These are phyloP conservation scores for Boletus pseudo-olivaceus DNA, from an alignment of 768 basidiomycete species.

Conservation along the genomic window DNA sequence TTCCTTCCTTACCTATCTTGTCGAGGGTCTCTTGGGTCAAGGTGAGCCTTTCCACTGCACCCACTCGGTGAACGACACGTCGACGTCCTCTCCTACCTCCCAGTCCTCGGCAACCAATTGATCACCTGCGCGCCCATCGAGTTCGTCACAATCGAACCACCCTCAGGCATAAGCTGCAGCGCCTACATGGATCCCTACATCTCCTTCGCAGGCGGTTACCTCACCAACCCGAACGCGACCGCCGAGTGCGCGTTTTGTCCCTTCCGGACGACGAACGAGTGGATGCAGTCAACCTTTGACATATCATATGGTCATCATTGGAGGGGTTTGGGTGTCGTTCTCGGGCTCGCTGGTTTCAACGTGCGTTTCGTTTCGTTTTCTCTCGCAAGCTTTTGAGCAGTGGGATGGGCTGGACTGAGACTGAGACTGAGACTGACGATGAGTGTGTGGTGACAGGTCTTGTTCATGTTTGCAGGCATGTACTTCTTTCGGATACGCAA, in stretches of 20 bases:
- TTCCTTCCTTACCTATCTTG: conserved; percentile 45
- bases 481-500: not conserved
- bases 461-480: not conserved
- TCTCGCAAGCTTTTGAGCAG: not conserved
- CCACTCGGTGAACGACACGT: not conserved
- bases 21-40: conserved; percentile 34
- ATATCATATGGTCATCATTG: conserved; percentile 5
- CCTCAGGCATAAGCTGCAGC: conserved; percentile 49
- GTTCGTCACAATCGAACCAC: conserved; percentile 50
- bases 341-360: not conserved
- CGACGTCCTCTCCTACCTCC: not conserved
- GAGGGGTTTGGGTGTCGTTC: conserved; percentile 11
- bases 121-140: conserved; percentile 53
- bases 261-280: conserved; percentile 43
- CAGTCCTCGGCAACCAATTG: conserved; percentile 40
- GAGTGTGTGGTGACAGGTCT: not conserved
- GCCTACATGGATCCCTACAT: conserved; percentile 53
- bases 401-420: not conserved
- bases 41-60: not conserved
- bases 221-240: conserved; percentile 52
- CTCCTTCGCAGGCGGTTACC: conserved; percentile 48
- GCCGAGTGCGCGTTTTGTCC: conserved; percentile 56
- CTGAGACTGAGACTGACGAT: not conserved
- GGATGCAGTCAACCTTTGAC: not conserved
- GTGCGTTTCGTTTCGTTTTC: not conserved